Percentiles rank a stretch among this genome's conserved stretches.
These are phyloP conservation scores for Hyphopichia khmerensis DNA, from an alignment of 1,139 yeast genomes.

Conservation along the genomic window DNA sequence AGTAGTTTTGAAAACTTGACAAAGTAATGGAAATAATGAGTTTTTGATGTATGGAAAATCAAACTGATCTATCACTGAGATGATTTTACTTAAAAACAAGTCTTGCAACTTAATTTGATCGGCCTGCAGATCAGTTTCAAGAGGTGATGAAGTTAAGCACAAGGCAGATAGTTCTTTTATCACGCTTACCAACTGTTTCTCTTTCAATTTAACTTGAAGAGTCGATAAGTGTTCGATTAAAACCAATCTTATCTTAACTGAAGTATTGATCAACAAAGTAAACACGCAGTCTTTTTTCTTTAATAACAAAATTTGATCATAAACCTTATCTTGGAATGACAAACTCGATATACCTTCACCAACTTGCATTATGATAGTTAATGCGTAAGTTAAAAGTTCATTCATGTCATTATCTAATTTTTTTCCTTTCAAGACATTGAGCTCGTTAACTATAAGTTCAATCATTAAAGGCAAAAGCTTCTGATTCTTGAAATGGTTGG, in stretches of 20 bases:
- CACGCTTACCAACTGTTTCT: slow-evolving; percentile 37
- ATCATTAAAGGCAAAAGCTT: slow-evolving; percentile 72
- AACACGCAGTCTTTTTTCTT: slow-evolving; percentile 35
- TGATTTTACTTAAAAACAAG: slow-evolving; percentile 47
- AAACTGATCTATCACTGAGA: slow-evolving; percentile 45
- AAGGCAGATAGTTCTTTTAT: slow-evolving; percentile 29
- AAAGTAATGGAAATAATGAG: slow-evolving; percentile 67
- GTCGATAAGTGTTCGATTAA: slow-evolving; percentile 57
- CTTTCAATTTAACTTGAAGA: slow-evolving; percentile 53
- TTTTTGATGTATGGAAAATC: slow-evolving; percentile 77
- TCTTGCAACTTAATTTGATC: slow-evolving; percentile 55
- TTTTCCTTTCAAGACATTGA: slow-evolving; percentile 19
- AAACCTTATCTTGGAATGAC: slow-evolving; percentile 72
- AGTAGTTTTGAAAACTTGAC: slow-evolving; percentile 76
- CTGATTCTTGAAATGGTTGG: slow-evolving; percentile 63
- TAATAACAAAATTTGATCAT: slow-evolving; percentile 30
- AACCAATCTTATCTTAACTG: slow-evolving; percentile 35
- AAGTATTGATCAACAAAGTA: slow-evolving; percentile 39
- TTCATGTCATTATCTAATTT: slow-evolving; percentile 21
- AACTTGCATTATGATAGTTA: slow-evolving; percentile 61
- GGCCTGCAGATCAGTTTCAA: slow-evolving; percentile 25
- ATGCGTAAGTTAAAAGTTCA: slow-evolving; percentile 49
- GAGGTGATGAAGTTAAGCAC: slow-evolving; percentile 26
- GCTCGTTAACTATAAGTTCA: slow-evolving; percentile 42
- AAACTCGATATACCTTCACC: slow-evolving; percentile 70